These are phyloP conservation scores for Leptographium procerum DNA, from an alignment of 2,329 filamentous ascomycete species.

Conservation along the genomic window DNA sequence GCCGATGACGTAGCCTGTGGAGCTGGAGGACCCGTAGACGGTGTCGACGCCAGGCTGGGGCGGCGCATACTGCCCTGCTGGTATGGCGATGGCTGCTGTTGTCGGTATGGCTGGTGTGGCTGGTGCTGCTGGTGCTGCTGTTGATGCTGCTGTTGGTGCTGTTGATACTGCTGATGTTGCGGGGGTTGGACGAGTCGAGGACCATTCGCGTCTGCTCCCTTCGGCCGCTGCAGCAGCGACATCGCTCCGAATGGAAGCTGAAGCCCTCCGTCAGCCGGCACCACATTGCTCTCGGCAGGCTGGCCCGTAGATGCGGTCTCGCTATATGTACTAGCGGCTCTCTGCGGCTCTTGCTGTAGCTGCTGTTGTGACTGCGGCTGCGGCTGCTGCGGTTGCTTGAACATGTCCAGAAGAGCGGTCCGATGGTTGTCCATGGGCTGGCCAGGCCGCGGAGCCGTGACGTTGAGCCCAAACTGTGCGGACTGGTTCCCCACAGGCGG, in stretches of 20 bases:
- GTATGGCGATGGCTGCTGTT: neutral
- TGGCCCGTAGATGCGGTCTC: slow-evolving; percentile 14
- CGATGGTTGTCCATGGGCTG: slow-evolving; percentile 10
- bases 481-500: neutral
- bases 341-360: slow-evolving; percentile 2
- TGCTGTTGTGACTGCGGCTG: neutral
- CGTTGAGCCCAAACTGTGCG: neutral
- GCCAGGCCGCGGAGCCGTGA: neutral
- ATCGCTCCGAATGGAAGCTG: slow-evolving; percentile 28
- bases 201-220: slow-evolving; percentile 8
- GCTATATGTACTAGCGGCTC: neutral
- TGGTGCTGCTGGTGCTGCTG: neutral
- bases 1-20: neutral
- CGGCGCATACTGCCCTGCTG: neutral
- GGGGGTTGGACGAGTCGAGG: neutral
- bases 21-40: neutral
- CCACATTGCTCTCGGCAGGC: slow-evolving; percentile 14
- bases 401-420: slow-evolving; percentile 19
- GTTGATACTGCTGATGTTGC: neutral
- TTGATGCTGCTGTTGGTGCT: neutral
- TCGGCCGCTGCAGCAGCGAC: slow-evolving; percentile 26
- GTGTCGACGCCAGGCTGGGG: neutral
- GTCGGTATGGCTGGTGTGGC: neutral
- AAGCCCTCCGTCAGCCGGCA: slow-evolving; percentile 19
- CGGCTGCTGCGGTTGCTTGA: slow-evolving; percentile 30